Evolutionary conservation across 768 basidiomycete species (phyloP).

Genomic region (Rhodocollybia butyracea): DNA sequence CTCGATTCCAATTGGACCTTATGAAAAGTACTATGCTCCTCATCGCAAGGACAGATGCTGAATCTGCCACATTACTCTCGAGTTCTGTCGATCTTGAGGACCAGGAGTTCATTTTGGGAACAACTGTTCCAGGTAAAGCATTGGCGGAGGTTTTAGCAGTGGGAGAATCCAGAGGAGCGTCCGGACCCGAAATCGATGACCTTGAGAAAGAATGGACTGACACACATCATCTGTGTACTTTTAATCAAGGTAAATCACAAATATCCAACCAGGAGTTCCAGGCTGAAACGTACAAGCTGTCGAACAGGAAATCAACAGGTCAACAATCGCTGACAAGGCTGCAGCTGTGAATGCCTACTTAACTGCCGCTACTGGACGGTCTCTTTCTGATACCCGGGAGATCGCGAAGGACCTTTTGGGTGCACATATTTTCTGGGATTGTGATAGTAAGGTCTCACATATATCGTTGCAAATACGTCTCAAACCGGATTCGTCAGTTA

Average conservation of each 20-base stretch:
- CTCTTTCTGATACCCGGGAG: slow-evolving; percentile 67
- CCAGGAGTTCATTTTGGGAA: slow-evolving; percentile 75
- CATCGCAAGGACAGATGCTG: slow-evolving; percentile 91
- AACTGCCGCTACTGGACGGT: slow-evolving; percentile 56
- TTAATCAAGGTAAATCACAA: slow-evolving; percentile 65
- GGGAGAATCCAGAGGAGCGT: slow-evolving; percentile 61
- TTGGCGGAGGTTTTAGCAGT: slow-evolving; percentile 69
- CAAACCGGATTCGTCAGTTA: slow-evolving; percentile 41
- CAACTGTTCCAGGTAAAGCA: slow-evolving; percentile 43
- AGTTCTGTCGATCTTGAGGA: slow-evolving; percentile 81
- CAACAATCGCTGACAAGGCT: slow-evolving; percentile 48
- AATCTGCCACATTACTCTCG: slow-evolving; percentile 80
- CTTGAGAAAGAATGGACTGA: slow-evolving; percentile 77
- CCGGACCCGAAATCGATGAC: slow-evolving; percentile 65
- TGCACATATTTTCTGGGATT: slow-evolving; percentile 78
- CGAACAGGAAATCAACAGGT: slow-evolving; percentile 50
- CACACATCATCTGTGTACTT: slow-evolving; percentile 69
- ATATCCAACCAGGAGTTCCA: neutral
- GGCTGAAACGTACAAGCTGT: slow-evolving; percentile 42
- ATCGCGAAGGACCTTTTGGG: slow-evolving; percentile 76
- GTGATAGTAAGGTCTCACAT: slow-evolving; percentile 60
- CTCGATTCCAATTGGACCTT: slow-evolving; percentile 89
- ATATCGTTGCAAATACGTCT: neutral
- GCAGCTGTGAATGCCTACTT: slow-evolving; percentile 58
- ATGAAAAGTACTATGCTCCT: slow-evolving; percentile 85